Percentiles rank a stretch among this genome's conserved stretches.
Conservation (phyloP, 345 rosid genomes). For the Hevea brasiliensis region DNA sequence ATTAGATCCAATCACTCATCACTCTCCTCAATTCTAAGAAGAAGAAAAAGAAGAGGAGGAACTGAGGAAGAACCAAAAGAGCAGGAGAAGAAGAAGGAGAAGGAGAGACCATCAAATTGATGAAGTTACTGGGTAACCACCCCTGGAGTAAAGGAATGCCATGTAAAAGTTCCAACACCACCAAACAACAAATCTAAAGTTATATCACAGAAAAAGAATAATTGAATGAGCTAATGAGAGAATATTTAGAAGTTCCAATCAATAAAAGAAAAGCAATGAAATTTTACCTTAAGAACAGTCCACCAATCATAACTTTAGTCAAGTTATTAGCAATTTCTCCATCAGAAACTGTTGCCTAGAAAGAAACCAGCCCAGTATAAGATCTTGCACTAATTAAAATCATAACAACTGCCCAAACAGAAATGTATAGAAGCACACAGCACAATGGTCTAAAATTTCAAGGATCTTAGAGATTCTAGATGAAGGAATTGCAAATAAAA, state of each 20-base stretch:
- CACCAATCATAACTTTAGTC: slow-evolving; percentile 75
- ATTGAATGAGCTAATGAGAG: neutral
- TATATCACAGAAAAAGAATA: neutral
- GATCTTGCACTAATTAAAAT: slow-evolving; percentile 13
- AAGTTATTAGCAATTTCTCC: slow-evolving; percentile 74
- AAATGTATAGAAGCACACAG: slow-evolving; percentile 7
- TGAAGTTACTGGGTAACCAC: neutral
- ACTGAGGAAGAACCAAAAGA: no score
- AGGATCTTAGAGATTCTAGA: slow-evolving; percentile 1
- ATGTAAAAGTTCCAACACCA: slow-evolving; percentile 11
- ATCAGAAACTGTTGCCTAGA: slow-evolving; percentile 89
- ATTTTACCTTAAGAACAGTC: slow-evolving; percentile 79
- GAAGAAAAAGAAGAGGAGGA: neutral
- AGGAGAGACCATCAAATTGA: neutral
- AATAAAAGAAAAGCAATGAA: neutral
- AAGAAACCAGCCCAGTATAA: slow-evolving; percentile 24
- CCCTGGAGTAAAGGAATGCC: neutral
- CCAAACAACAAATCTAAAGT: neutral
- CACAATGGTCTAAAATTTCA: slow-evolving; percentile 1
- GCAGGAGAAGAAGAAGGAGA: neutral
- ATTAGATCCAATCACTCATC: neutral
- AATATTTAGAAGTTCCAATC: neutral
- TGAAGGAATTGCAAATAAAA: slow-evolving; percentile 7
- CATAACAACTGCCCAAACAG: neutral
- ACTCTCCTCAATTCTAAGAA: neutral